Evolutionary conservation across 306 rosid species (phyloP).

Genomic region (Vigna reflexopilosa): DNA sequence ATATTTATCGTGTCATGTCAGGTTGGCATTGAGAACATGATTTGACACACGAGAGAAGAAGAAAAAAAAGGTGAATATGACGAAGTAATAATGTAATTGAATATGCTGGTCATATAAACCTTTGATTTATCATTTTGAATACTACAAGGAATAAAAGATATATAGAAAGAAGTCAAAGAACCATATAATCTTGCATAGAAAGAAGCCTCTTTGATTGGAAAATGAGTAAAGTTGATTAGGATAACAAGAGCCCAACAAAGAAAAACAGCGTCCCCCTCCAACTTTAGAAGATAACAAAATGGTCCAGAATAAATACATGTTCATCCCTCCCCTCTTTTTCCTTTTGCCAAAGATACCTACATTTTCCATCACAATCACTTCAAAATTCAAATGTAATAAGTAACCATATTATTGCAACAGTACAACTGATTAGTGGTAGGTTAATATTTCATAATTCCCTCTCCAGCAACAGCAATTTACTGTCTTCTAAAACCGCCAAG

Average conservation of each 20-base stretch:
- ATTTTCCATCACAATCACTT: slow-evolving; percentile 15
- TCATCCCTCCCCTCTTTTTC: slow-evolving; percentile 1
- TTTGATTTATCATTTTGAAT: slow-evolving; percentile 20
- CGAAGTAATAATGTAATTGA: slow-evolving; percentile 28
- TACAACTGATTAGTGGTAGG: not conserved
- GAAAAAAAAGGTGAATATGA: not conserved
- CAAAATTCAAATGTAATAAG: not conserved
- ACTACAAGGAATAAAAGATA: slow-evolving; percentile 19
- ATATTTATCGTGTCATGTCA: not conserved
- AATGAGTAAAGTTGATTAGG: slow-evolving; percentile 32
- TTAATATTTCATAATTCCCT: slow-evolving; percentile 17
- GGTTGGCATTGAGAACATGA: slow-evolving; percentile 23
- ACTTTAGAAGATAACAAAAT: slow-evolving; percentile 10
- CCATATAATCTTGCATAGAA: not conserved
- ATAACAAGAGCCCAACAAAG: slow-evolving; percentile 32
- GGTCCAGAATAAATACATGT: slow-evolving; percentile 32
- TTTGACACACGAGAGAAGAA: slow-evolving; percentile 18
- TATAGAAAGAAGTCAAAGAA: not conserved
- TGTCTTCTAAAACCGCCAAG: slow-evolving; percentile 69
- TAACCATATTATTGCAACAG: not conserved
- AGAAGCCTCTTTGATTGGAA: slow-evolving; percentile 15
- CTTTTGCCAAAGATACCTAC: slow-evolving; percentile 8
- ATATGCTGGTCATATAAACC: slow-evolving; percentile 30
- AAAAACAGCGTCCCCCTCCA: not conserved
- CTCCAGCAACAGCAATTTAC: not conserved